Evolutionary conservation across 306 rosid genomes (phyloP), one percentile per base, ranked within the genome.

Genomic region (Ziziphus jujuba): DNA sequence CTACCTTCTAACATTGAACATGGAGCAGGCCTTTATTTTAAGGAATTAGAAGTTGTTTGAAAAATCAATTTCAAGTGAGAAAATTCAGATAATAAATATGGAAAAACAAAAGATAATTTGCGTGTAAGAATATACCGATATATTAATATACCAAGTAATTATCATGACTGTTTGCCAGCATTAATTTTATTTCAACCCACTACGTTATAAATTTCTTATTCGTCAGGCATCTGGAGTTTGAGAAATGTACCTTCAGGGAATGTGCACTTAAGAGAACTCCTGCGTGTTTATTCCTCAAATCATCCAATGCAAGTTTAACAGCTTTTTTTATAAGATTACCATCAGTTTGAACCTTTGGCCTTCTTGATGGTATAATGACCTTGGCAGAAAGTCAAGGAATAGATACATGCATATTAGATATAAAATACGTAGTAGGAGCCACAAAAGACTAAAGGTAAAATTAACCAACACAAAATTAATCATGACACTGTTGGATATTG

Each of bases 221-320:
- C 4, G 33, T 28, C 33, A 28, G 33, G 33, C 33, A 28, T 28
- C 33, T 28, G 33, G 33, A 55, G 49, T 34, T 38, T 49, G 33
- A 48, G 76, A 58, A 64, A 43, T 43, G 57, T 73, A 90, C 99
- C 95, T 87, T 84, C 54, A 84, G 73, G 73, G 91, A 88, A 43
- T 69, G 93, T n/a, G 85, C 85, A 81, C 97, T 93, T 72, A 90
- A 69, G 71, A 93, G 87, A 75, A 73, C 78, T 59, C 97, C 96
- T 0, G 87, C 66, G 70, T 90, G 77, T 66, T 82, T 90, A 50
- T 71, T 84, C 84, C 89, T 93, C 85, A 93, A 75, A 80, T 90
- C 97, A 74, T 90, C 87, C 70, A 90, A 77, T 45, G 99, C 84
- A 66, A 83, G 79, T 70, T 87, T 80, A 45, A 90, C 74, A 34